These are phyloP conservation scores for Eucalyptus pauciflora DNA, from an alignment of 345 rosid species.

Conservation along the genomic window DNA sequence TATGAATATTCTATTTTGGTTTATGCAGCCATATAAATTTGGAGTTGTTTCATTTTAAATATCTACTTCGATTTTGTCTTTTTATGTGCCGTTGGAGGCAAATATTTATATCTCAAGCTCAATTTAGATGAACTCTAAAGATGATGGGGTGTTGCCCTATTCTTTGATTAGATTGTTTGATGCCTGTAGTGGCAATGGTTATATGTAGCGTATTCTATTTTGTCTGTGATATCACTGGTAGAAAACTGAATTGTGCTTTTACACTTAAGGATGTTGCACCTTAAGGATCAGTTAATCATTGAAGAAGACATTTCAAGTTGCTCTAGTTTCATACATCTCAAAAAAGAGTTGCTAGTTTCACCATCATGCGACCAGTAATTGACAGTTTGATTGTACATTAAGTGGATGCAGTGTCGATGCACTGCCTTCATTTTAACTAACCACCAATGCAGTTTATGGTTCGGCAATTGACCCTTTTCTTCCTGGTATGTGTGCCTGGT, in stretches of 20 bases:
- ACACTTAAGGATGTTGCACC: not conserved
- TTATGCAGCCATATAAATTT: constrained; percentile 2
- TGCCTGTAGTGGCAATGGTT: not conserved
- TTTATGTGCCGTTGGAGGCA: not conserved
- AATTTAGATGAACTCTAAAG: not conserved
- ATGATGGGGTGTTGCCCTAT: not conserved
- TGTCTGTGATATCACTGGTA: not conserved
- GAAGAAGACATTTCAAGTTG: not conserved
- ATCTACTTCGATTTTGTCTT: not conserved
- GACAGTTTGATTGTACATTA: constrained; percentile 47
- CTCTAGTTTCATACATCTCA: not conserved
- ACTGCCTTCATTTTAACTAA: constrained; percentile 85
- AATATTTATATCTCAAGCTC: not conserved
- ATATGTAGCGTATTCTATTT: not conserved
- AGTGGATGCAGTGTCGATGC: constrained; percentile 81
- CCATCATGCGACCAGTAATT: constrained; percentile 19
- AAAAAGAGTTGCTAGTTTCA: not conserved
- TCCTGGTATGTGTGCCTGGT: constrained; percentile 94
- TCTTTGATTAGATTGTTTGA: constrained; percentile 6
- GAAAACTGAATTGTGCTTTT: not conserved
- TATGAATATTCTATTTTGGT: constrained; percentile 27
- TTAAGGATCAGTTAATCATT: not conserved
- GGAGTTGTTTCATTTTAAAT: not conserved
- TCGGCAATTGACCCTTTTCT: constrained; percentile 95
- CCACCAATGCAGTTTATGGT: constrained; percentile 90